Evolutionary conservation across 352 stramenopile genomes (phyloP).

Genomic region (Pythium aquatile): DNA sequence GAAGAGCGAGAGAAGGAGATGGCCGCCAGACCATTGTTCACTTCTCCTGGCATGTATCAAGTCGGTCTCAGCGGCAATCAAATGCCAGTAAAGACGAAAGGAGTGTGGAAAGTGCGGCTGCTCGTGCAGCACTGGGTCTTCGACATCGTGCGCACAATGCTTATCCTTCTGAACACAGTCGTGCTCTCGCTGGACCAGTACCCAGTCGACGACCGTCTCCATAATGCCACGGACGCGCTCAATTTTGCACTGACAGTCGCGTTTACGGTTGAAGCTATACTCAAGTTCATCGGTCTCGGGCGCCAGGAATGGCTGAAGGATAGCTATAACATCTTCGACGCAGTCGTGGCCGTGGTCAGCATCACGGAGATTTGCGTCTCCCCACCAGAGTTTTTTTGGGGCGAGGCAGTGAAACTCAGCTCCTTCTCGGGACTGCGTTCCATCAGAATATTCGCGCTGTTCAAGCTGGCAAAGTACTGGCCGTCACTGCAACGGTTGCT

Average conservation of each 20-base stretch:
- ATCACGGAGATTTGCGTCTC: conserved; percentile 42
- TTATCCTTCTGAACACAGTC: conserved; percentile 87
- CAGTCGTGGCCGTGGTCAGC: conserved; percentile 47
- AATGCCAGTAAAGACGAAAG: not conserved
- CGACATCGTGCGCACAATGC: conserved; percentile 39
- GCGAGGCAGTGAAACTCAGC: conserved; percentile 21
- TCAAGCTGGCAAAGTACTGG: conserved; percentile 91
- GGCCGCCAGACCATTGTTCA: not conserved
- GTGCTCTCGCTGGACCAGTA: conserved; percentile 84
- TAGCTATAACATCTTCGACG: conserved; percentile 84
- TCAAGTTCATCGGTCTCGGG: conserved; percentile 81
- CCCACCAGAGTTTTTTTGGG: conserved; percentile 36
- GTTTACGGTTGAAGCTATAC: conserved; percentile 47
- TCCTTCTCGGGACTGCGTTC: conserved; percentile 83
- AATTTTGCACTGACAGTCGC: conserved; percentile 59
- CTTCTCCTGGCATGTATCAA: not conserved
- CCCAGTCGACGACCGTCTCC: conserved; percentile 41
- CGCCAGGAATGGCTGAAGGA: conserved; percentile 46
- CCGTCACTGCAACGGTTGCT: conserved; percentile 91
- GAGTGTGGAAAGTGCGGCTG: conserved; percentile 16
- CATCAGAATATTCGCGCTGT: conserved; percentile 83
- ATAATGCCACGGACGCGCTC: conserved; percentile 47
- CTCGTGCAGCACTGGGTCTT: conserved; percentile 61
- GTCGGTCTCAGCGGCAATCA: not conserved
- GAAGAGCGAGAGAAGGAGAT: conserved; percentile 36